Percentiles rank a stretch among this genome's conserved stretches.
These are phyloP conservation scores for Leonotis leonurus DNA, from an alignment of 257 asterid species.

Conservation along the genomic window DNA sequence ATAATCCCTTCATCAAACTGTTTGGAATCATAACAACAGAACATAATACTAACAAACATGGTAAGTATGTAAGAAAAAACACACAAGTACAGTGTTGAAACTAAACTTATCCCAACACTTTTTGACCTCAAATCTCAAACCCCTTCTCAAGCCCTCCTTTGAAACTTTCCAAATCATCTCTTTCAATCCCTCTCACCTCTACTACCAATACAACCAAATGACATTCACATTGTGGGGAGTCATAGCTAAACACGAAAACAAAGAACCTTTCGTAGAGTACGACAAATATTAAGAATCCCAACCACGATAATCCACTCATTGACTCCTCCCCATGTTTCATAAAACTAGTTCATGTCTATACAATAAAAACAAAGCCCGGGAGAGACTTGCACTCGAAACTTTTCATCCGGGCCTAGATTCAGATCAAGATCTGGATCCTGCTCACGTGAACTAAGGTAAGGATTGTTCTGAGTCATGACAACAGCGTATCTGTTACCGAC, in stretches of 20 bases:
- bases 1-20: constrained; percentile 5
- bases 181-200: background rate
- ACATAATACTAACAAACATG: background rate
- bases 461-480: background rate
- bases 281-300: background rate
- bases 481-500: background rate
- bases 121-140: background rate
- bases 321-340: background rate
- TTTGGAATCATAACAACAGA: background rate
- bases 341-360: background rate
- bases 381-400: background rate
- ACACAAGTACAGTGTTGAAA: background rate
- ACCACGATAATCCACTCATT: background rate
- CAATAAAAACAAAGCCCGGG: background rate
- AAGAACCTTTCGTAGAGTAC: background rate
- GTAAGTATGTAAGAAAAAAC: background rate
- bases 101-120: background rate
- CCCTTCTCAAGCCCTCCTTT: background rate
- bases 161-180: background rate
- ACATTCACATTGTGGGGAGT: background rate
- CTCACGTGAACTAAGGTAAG: background rate
- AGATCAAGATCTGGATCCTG: background rate
- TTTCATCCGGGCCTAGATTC: background rate
- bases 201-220: background rate
- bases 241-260: background rate